Evolutionary conservation across 257 asterid species (phyloP).

Genomic region (Leonotis leonurus): DNA sequence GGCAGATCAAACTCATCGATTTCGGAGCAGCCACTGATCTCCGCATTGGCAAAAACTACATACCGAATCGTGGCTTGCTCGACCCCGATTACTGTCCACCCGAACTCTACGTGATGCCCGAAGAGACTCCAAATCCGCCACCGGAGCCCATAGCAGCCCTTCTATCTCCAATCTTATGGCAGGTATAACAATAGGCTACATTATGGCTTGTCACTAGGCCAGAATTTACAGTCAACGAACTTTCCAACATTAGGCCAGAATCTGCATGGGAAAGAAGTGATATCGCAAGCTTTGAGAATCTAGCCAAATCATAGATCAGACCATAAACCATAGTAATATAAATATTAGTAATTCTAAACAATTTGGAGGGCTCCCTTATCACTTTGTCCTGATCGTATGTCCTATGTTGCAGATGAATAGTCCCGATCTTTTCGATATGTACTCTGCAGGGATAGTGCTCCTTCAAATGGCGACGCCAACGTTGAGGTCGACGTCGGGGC

Average conservation of each 20-base stretch:
- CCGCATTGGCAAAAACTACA: conserved; percentile 87
- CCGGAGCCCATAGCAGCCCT: conserved; percentile 95
- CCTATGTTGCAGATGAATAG: conserved; percentile 63
- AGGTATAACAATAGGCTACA: too few species aligned
- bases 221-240: too few species aligned
- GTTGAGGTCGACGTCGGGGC: conserved; percentile 63
- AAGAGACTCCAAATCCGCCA: conserved; percentile 95
- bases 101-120: conserved; percentile 95
- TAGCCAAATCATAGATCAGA: too few species aligned
- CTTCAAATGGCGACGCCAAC: conserved; percentile 85
- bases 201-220: too few species aligned
- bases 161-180: conserved; percentile 88
- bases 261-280: too few species aligned
- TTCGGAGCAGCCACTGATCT: conserved; percentile 98
- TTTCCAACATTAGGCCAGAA: too few species aligned
- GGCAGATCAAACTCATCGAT: conserved; percentile 82
- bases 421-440: conserved; percentile 92
- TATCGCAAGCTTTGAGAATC: too few species aligned
- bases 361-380: too few species aligned
- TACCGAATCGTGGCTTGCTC: conserved; percentile 70
- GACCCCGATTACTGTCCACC: conserved; percentile 98
- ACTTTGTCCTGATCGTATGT: too few species aligned
- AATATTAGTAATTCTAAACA: too few species aligned
- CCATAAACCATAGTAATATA: too few species aligned
- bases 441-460: conserved; percentile 90